Base-by-base conservation (phyloP, 2,329 filamentous ascomycete species). In the Pyricularia grisea region DNA sequence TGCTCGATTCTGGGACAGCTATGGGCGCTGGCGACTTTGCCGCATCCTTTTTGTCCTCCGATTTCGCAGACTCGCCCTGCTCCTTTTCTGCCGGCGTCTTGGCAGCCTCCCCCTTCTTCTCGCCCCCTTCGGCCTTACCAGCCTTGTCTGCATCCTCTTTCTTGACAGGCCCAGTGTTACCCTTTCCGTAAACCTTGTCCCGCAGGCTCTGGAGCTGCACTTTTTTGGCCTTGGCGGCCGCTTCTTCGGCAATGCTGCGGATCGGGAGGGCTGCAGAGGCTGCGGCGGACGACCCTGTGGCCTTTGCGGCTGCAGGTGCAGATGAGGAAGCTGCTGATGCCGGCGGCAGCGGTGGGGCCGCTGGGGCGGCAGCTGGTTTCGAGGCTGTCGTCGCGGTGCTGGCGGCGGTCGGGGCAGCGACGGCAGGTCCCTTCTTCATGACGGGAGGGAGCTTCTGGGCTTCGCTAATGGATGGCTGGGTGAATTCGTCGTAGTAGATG, bases 401-500 rank as follows among this genome's bases (percentile, higher is more conserved):
- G 12, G 66, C 66, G 60, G 68, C 70, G 31, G 66, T 67, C 20
- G 67, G 28, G 75, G 72, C 14, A 74, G 72, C 25, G 74, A 71
- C 6, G 74, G 73, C 14, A 64, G 73, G 67, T 50, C 76, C 72
- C 73, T 85, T 85, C 6, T 78, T 74, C 27, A 69, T 73, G 71
- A 78, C 79, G 58, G 74, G 74, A 68, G 78, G 78, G 50, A 80
- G 79, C 64, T 82, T 81, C 20, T 84, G 82, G 68, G 84, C 82
- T 73, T 85, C 78, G 80, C 82, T 77, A 79, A 86, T 83, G 77
- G 82, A 77, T 42, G 85, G 84, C 73, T 87, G 86, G 66, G 86
- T 88, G 74, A 81, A 82, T 73, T 88, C 86, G 80, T 89, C 87
- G 77, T 86, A 86, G 79, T 85, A 87, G 73, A 90, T 87, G 71